Conservation (phyloP, 1,284 basidiomycete genomes). For the Porogramme epimiltina region DNA sequence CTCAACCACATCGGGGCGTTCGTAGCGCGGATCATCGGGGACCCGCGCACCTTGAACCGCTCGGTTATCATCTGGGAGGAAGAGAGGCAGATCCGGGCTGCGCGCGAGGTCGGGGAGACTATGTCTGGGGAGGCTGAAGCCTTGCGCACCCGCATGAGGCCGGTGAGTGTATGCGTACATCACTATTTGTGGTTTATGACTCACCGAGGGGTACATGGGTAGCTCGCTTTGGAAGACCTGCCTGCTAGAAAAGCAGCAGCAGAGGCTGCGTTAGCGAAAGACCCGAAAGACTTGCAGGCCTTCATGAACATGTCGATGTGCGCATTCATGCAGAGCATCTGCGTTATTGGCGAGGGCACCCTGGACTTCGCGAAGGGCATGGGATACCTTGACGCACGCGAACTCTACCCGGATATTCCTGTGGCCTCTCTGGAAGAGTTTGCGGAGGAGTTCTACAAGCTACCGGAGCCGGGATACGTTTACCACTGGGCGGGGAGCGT, state of each 20-base stretch:
- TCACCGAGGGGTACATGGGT: no score
- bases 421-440: slow-evolving; percentile 19
- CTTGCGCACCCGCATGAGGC: slow-evolving; percentile 9
- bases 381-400: slow-evolving; percentile 25
- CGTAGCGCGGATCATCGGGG: slow-evolving; percentile 27
- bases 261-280: background rate
- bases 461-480: slow-evolving; percentile 6
- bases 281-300: background rate
- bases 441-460: slow-evolving; percentile 19
- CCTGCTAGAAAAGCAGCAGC: background rate
- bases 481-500: background rate
- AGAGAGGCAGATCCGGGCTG: slow-evolving; percentile 21
- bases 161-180: slow-evolving; percentile 4
- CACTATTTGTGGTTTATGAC: no score
- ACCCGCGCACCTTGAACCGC: slow-evolving; percentile 27
- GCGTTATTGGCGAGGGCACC: slow-evolving; percentile 19
- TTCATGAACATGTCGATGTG: background rate
- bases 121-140: slow-evolving; percentile 17
- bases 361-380: slow-evolving; percentile 24
- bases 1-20: slow-evolving; percentile 22
- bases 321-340: slow-evolving; percentile 22
- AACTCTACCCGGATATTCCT: slow-evolving; percentile 26
- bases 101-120: slow-evolving; percentile 15
- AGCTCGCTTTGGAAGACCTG: slow-evolving; percentile 15
- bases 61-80: slow-evolving; percentile 32